These are phyloP conservation scores for Botrytis fabae DNA, from an alignment of 2,329 filamentous ascomycete genomes.

Conservation along the genomic window DNA sequence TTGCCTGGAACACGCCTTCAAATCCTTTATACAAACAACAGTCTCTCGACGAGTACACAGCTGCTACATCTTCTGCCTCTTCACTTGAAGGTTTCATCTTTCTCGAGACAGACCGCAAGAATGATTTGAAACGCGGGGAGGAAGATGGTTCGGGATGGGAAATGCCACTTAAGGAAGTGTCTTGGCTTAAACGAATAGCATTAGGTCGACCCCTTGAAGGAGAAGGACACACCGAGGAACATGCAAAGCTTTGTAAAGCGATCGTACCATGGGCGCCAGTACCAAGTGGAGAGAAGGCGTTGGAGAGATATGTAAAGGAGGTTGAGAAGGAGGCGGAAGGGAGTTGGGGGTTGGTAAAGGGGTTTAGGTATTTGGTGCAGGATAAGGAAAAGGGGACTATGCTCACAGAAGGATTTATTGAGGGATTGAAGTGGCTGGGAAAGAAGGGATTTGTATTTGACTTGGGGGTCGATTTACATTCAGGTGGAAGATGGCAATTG, in stretches of 20 bases:
- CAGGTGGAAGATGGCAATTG: slow-evolving; percentile 72
- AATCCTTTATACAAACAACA: slow-evolving; percentile 50
- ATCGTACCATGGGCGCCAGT: slow-evolving; percentile 87
- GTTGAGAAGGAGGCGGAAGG: slow-evolving; percentile 63
- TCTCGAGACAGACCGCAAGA: slow-evolving; percentile 76
- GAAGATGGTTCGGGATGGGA: slow-evolving; percentile 60
- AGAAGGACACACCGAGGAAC: slow-evolving; percentile 56
- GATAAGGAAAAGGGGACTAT: slow-evolving; percentile 68
- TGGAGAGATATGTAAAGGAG: slow-evolving; percentile 65
- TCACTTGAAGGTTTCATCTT: slow-evolving; percentile 72
- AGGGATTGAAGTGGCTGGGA: slow-evolving; percentile 64
- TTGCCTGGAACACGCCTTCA: slow-evolving; percentile 66
- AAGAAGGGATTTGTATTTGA: slow-evolving; percentile 71
- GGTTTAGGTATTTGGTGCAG: slow-evolving; percentile 82
- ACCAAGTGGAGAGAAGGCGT: slow-evolving; percentile 57
- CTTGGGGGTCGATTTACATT: slow-evolving; percentile 77
- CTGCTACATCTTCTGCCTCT: slow-evolving; percentile 38
- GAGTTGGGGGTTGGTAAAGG: slow-evolving; percentile 66
- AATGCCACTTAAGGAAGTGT: slow-evolving; percentile 70
- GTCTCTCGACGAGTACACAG: slow-evolving; percentile 37
- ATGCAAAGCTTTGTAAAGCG: slow-evolving; percentile 61
- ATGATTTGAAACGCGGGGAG: slow-evolving; percentile 52
- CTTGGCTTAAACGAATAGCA: slow-evolving; percentile 65
- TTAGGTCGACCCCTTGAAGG: slow-evolving; percentile 56
- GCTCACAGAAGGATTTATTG: slow-evolving; percentile 63